Percentiles rank a stretch among this genome's conserved stretches.
Conservation (phyloP, 1,284 basidiomycete genomes). For the Microbotryum violaceum region DNA sequence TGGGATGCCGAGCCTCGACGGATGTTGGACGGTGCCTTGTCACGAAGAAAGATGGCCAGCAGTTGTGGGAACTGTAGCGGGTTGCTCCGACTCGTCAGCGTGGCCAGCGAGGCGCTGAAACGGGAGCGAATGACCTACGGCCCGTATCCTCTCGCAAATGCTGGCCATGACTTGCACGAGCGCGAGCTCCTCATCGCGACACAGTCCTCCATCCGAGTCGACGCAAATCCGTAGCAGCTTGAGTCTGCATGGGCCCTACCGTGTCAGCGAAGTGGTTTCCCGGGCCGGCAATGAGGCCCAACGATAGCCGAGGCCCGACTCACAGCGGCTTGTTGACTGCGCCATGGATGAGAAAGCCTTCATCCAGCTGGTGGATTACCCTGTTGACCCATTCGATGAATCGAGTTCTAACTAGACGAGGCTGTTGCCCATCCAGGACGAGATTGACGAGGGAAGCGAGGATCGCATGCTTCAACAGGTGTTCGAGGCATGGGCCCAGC, state of each 20-base stretch:
- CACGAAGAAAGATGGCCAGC: constrained; percentile 91
- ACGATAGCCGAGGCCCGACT: neutral
- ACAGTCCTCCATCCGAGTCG: constrained; percentile 80
- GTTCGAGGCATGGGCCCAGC: constrained; percentile 73
- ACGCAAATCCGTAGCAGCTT: constrained; percentile 72
- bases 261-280: constrained; percentile 66
- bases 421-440: constrained; percentile 65
- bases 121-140: constrained; percentile 5
- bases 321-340: constrained; percentile 45
- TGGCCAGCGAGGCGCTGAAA: neutral
- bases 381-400: constrained; percentile 75
- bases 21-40: constrained; percentile 48
- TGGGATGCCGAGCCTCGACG: constrained; percentile 54
- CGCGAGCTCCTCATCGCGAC: constrained; percentile 59
- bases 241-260: constrained; percentile 46
- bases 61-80: constrained; percentile 69
- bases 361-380: constrained; percentile 79
- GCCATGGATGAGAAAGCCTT: constrained; percentile 82
- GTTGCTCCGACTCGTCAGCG: neutral
- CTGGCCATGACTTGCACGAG: constrained; percentile 54
- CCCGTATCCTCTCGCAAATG: constrained; percentile 22
- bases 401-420: constrained; percentile 75
- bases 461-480: constrained; percentile 81
- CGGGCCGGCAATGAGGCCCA: neutral
- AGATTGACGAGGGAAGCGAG: constrained; percentile 74